These are phyloP conservation scores for Fragaria vesca DNA, from an alignment of 306 rosid genomes.

Conservation along the genomic window DNA sequence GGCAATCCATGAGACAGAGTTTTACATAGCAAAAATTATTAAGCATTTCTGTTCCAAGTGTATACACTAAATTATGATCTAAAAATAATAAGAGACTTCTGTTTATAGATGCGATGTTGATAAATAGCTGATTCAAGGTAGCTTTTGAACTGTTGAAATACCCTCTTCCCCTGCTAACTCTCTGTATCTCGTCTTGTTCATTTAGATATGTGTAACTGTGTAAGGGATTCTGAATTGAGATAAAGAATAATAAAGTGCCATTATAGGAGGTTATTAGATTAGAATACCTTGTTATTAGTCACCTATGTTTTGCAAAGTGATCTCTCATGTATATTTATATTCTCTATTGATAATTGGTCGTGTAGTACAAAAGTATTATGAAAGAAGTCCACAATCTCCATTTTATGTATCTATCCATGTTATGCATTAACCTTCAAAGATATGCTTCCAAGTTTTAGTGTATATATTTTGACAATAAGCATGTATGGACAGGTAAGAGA, in stretches of 20 bases:
- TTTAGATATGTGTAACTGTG: background rate
- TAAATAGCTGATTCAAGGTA: background rate
- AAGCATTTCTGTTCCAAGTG: background rate
- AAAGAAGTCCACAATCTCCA: background rate
- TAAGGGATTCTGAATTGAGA: background rate
- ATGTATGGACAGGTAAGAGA: constrained; percentile 75
- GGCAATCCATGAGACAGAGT: background rate
- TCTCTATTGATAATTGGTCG: background rate
- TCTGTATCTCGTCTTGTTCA: background rate
- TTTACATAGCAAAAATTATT: background rate
- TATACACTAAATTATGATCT: background rate
- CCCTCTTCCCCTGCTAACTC: background rate
- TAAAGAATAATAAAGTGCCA: background rate
- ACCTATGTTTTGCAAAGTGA: too few species aligned
- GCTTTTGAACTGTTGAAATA: background rate
- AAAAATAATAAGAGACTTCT: background rate
- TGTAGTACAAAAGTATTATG: background rate
- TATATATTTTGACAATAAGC: constrained; percentile 28
- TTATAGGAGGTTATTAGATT: background rate
- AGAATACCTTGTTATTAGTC: background rate
- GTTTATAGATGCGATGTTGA: background rate
- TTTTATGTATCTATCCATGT: background rate
- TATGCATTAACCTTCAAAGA: constrained; percentile 3
- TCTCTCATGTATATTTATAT: background rate
- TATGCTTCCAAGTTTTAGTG: background rate